Evolutionary conservation across 2,329 filamentous ascomycete species (phyloP), one percentile per base, ranked within the genome.

Genomic region (Hypoxylon sp.): DNA sequence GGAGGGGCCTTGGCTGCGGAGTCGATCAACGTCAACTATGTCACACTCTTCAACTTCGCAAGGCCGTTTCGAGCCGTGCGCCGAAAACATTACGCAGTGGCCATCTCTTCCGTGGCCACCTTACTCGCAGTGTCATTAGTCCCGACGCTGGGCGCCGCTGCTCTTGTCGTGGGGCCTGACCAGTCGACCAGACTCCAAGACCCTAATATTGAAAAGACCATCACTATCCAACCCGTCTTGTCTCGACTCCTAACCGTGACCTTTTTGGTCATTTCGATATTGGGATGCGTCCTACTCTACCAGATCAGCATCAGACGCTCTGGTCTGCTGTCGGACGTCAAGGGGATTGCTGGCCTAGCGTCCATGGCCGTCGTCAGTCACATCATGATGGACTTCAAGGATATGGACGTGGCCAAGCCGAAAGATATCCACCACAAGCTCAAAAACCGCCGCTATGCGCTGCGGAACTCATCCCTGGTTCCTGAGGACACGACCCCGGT

Each of bases 291-390:
- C 2, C 80, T 93, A 3, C 82, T 91, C 45, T 87, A 84, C 69
- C 83, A 88, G 64, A 84, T 92, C 45, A 85, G 86, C 59, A 82
- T 82, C 14, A 82, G 91, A 21, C 87, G 86, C 39, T 91, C 89
- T 2, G 91, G 91, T 0, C 81, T 93, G 14, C 77, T 88, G 2
- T 86, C 87, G 5, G 89, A 93, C 73, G 90, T 91, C 5, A 88
- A 88, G 70, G 91, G 91, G 5, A 91, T 93, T 54, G 90, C 90
- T 1, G 91, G 91, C 1, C 83, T 93, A 37, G 91, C 91, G 5
- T 88, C 90, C 60, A 92, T 93, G 90, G 90, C 91, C 8, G 90
- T 91, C 2, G 87, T 87, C 65, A 88, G 86, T 68, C 90, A 93
- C 70, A 91, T 93, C 74, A 79, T 93, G 68, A 88, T 88, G 78